Conservation (phyloP, 257 asterid genomes). For the Solanum megistacrolobum region DNA sequence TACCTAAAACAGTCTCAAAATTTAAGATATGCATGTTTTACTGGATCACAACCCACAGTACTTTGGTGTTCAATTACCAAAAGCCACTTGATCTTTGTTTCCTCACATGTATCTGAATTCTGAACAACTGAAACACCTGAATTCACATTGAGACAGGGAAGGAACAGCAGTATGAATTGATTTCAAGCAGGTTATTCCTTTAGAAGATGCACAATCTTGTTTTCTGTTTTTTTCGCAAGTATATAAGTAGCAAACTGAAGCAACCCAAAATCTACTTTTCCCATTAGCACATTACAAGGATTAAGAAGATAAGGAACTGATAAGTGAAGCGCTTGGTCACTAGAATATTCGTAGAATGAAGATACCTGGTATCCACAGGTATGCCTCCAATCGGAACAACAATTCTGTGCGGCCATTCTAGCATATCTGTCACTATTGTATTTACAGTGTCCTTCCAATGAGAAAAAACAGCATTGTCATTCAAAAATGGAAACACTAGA, state of each 20-base stretch:
- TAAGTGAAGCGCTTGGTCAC: neutral
- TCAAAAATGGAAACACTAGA: neutral
- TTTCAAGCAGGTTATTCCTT: neutral
- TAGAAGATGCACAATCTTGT: neutral
- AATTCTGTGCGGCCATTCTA: constrained; percentile 98
- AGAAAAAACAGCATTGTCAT: constrained; percentile 20
- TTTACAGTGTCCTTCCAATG: constrained; percentile 68
- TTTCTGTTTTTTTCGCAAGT: neutral
- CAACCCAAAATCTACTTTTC: neutral
- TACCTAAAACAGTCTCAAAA: neutral
- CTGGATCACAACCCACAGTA: neutral
- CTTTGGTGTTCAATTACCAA: neutral
- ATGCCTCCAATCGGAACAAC: constrained; percentile 95
- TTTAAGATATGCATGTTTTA: neutral
- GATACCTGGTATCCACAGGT: constrained; percentile 72
- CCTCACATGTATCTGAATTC: neutral
- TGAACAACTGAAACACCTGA: neutral
- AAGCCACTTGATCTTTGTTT: neutral
- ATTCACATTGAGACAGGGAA: neutral
- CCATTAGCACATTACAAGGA: neutral
- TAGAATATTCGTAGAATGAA: neutral
- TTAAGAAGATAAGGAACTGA: neutral
- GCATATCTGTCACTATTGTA: constrained; percentile 78
- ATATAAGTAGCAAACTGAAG: neutral
- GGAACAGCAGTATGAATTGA: neutral